Evolutionary conservation across 108 stramenopile genomes (phyloP).

Genomic region (Conticribra weissflogii): DNA sequence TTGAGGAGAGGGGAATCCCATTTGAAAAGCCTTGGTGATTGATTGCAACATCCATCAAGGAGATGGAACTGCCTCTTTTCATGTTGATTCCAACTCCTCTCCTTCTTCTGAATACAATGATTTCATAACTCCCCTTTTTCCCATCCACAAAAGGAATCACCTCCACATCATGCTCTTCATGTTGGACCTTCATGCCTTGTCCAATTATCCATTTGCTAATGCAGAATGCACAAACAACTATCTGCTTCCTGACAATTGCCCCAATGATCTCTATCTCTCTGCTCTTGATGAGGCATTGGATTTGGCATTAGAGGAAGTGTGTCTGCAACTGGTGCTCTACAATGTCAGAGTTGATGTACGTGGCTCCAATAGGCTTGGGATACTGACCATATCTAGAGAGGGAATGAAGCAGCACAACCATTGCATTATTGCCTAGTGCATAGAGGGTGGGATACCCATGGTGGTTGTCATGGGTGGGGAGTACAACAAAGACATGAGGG

Average conservation of each 20-base stretch:
- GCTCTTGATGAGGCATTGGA: constrained; percentile 50
- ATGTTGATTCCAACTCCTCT: too few relatives aligned
- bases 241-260: constrained; percentile 54
- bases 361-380: constrained; percentile 66
- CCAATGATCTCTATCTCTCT: constrained; percentile 63
- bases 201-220: constrained; percentile 78
- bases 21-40: constrained; percentile 72
- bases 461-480: constrained; percentile 81
- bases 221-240: constrained; percentile 67
- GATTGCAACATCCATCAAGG: constrained; percentile 91
- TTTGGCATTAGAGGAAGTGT: constrained; percentile 47
- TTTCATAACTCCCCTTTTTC: too few relatives aligned
- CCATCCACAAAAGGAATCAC: not conserved
- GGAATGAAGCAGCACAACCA: constrained; percentile 70
- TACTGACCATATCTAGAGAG: constrained; percentile 58
- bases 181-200: constrained; percentile 68
- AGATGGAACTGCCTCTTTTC: constrained; percentile 49
- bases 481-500: constrained; percentile 65
- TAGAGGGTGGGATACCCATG: constrained; percentile 58
- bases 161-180: constrained; percentile 57
- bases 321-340: constrained; percentile 80
- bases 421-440: constrained; percentile 61
- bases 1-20: constrained; percentile 17
- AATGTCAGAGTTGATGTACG: constrained; percentile 85
- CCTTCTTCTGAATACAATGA: too few relatives aligned